These are phyloP conservation scores for Fusarium oligoseptatum DNA, from an alignment of 2,329 filamentous ascomycete genomes.

Conservation along the genomic window DNA sequence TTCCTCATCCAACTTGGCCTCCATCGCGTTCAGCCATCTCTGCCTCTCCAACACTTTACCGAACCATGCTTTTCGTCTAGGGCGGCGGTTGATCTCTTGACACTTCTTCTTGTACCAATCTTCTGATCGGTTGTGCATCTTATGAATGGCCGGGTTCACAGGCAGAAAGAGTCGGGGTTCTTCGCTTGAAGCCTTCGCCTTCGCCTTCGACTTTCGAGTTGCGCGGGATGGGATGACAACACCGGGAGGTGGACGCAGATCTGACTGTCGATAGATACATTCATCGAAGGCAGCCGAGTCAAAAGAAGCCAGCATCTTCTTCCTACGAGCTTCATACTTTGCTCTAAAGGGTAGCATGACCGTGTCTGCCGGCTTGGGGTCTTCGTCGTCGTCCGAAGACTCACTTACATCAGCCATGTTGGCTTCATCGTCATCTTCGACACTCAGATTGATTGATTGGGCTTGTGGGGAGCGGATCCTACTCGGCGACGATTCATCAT, in stretches of 20 bases:
- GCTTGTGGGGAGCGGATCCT: neutral
- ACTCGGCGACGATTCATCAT: slow-evolving; percentile 3
- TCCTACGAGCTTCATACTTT: slow-evolving; percentile 22
- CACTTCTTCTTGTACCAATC: slow-evolving; percentile 63
- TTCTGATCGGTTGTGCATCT: slow-evolving; percentile 57
- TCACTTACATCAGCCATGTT: slow-evolving; percentile 27
- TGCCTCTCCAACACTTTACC: slow-evolving; percentile 59
- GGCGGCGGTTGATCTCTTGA: slow-evolving; percentile 63
- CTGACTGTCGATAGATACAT: slow-evolving; percentile 55
- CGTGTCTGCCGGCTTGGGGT: neutral
- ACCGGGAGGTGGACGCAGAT: slow-evolving; percentile 41
- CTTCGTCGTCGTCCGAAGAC: slow-evolving; percentile 6
- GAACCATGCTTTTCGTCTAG: slow-evolving; percentile 64
- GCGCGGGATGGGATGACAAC: slow-evolving; percentile 26
- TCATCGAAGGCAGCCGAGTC: slow-evolving; percentile 52
- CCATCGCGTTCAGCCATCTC: slow-evolving; percentile 47
- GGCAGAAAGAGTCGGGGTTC: slow-evolving; percentile 57
- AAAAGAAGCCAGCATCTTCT: slow-evolving; percentile 28
- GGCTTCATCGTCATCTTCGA: slow-evolving; percentile 17
- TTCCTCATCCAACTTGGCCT: slow-evolving; percentile 31
- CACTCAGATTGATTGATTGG: neutral
- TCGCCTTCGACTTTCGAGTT: slow-evolving; percentile 9
- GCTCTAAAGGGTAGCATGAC: slow-evolving; percentile 6
- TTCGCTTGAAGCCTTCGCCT: slow-evolving; percentile 20
- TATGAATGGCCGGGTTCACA: slow-evolving; percentile 66